Evolutionary conservation across 495 filamentous ascomycete genomes (phyloP), one percentile per base, ranked within the genome.

Genomic region (Entonaema liquescens): DNA sequence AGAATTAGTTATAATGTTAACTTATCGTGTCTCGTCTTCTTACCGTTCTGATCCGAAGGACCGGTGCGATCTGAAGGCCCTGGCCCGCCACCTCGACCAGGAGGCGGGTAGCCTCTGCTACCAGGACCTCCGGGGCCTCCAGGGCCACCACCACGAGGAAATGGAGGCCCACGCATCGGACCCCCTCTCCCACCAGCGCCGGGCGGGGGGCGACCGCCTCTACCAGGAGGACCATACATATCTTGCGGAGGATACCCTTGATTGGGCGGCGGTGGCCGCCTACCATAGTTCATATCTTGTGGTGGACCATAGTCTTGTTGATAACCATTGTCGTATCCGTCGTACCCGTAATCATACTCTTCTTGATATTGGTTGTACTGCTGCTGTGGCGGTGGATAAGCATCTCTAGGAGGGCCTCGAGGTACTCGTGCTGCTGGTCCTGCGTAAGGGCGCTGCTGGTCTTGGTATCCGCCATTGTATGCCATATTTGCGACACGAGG

Each of bases 291-390:
- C 65, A 84, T 83, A 66, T 86, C 80, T 57, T 78, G 81, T 49
- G 79, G 79, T 57, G 74, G 71, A 25, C 73, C 78, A 35, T 77
- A 76, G 25, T 76, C 76, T 68, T 80, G 80, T 38, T 79, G 74
- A 66, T 84, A 83, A 13, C 79, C 83, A 72, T 85, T 79, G 63
- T 86, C 81, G 40, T 83, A 79, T 53, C 78, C 77, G 6, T 83
- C 85, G 62, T 87, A 85, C 25, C 83, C 86, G 62, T 87, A 84
- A 61, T 82, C 84, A 59, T 85, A 80, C 23, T 80, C 76, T 65
- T 88, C 84, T 65, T 83, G 81, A 63, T 86, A 84, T 67, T 81
- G 76, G 40, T 83, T 77, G 73, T 86, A 73, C 71, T 81, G 85
- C 69, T 85, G 75, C 57, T 79, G 80, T 7, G 86, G 87, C 31